phyloP scores from a whole-genome alignment of 352 stramenopile genomes.

The Thraustochytrium sp. region DNA sequence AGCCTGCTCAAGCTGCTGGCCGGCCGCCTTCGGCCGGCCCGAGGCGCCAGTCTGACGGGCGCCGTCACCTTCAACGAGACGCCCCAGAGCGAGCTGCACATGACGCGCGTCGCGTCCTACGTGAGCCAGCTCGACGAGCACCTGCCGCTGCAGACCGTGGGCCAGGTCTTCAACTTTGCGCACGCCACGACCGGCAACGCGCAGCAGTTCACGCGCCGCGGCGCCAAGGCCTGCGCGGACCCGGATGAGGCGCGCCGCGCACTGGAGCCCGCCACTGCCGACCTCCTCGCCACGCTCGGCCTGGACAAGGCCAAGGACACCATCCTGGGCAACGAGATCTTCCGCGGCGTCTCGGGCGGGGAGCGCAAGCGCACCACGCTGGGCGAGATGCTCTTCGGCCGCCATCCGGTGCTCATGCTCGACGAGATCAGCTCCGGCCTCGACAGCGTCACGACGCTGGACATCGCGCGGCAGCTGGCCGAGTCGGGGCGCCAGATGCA shows the following conservation, averaged over 20 bases:
- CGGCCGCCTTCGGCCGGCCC: not conserved
- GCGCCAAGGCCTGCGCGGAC: conserved; percentile 9
- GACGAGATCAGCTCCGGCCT: conserved; percentile 68
- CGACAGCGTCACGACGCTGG: conserved; percentile 58
- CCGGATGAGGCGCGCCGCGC: not conserved
- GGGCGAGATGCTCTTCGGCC: conserved; percentile 70
- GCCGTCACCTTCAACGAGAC: not conserved
- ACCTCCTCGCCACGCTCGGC: conserved; percentile 13
- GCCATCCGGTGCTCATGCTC: conserved; percentile 62
- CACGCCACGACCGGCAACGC: not conserved
- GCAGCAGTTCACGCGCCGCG: not conserved
- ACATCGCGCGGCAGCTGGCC: conserved; percentile 58
- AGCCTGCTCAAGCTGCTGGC: conserved; percentile 6
- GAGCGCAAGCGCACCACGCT: conserved; percentile 81
- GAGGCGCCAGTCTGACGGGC: not conserved
- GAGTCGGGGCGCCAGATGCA: conserved; percentile 57
- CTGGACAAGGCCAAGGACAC: conserved; percentile 61
- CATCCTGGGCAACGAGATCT: conserved; percentile 60
- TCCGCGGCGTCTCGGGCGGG: conserved; percentile 67
- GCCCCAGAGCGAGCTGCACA: not conserved
- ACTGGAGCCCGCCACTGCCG: conserved; percentile 51
- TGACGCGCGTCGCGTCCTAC: not conserved
- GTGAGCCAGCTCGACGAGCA: conserved; percentile 47
- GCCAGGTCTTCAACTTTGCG: conserved; percentile 56
- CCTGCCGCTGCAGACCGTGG: conserved; percentile 54